These are phyloP conservation scores for Amauroascus verrucosus DNA, from an alignment of 2,329 filamentous ascomycete species.

Conservation along the genomic window DNA sequence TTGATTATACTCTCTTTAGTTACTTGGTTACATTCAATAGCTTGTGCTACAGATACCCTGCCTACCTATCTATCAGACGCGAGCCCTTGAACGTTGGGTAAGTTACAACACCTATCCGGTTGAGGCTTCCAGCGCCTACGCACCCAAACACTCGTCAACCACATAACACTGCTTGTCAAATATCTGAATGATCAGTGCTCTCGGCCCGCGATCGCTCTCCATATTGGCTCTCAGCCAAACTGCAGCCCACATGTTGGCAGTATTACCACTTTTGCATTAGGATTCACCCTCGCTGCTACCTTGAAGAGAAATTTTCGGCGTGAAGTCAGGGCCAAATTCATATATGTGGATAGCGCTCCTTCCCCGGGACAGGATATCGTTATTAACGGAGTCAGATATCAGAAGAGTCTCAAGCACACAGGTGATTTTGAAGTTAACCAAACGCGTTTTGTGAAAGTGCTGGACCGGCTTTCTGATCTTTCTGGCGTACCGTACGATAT, in stretches of 20 bases:
- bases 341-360: slow-evolving; percentile 15
- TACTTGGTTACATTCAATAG: too few relatives aligned
- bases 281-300: slow-evolving; percentile 8
- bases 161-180: too few relatives aligned
- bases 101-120: too few relatives aligned
- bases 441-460: slow-evolving; percentile 1
- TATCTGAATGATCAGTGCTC: slow-evolving; percentile 13
- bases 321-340: slow-evolving; percentile 12
- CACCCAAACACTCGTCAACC: too few relatives aligned
- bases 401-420: slow-evolving; percentile 11
- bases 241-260: slow-evolving; percentile 16
- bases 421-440: slow-evolving; percentile 5
- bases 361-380: slow-evolving; percentile 8
- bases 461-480: slow-evolving; percentile 1
- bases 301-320: not conserved
- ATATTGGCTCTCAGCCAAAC: slow-evolving; percentile 16
- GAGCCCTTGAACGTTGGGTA: too few relatives aligned
- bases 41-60: too few relatives aligned
- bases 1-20: too few relatives aligned
- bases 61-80: too few relatives aligned
- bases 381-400: slow-evolving; percentile 14
- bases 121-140: too few relatives aligned
- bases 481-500: slow-evolving; percentile 3
- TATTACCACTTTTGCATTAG: slow-evolving; percentile 14
- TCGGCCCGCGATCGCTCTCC: slow-evolving; percentile 6